Conservation (phyloP, 2,329 filamentous ascomycete species). For the Leptographium galeiforme region DNA sequence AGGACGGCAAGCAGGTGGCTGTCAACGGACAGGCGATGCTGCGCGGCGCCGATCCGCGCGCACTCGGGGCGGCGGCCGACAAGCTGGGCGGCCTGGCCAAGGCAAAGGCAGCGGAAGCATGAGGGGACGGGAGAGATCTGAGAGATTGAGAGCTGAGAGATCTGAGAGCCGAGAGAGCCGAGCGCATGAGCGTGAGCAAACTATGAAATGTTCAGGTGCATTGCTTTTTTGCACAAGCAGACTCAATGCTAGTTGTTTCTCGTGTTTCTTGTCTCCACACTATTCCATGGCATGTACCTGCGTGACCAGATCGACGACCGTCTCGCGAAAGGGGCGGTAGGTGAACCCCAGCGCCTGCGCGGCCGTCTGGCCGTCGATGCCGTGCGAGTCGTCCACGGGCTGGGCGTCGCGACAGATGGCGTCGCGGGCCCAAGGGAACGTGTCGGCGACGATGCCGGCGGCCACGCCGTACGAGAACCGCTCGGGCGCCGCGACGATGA, state of each 20-base stretch:
- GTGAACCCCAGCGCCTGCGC: conserved; percentile 3
- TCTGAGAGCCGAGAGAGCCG: too few species aligned
- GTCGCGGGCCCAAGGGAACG: conserved; percentile 23
- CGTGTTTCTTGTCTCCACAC: too few species aligned
- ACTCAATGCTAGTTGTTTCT: too few species aligned
- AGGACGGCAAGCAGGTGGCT: conserved; percentile 33
- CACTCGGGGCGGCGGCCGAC: conserved; percentile 7
- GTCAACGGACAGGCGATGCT: conserved; percentile 15
- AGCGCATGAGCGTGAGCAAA: too few species aligned
- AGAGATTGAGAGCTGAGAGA: too few species aligned
- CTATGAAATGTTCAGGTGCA: too few species aligned
- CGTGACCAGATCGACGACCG: conserved; percentile 23
- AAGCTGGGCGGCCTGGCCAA: conserved; percentile 9
- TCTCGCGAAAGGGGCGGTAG: conserved; percentile 6
- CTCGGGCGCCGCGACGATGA: conserved; percentile 22
- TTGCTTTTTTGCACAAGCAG: too few species aligned
- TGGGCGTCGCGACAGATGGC: conserved; percentile 1
- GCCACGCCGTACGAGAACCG: conserved; percentile 31
- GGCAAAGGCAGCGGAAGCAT: not conserved
- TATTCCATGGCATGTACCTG: conserved; percentile 26
- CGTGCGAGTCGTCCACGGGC: conserved; percentile 5
- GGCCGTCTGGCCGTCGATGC: conserved; percentile 5
- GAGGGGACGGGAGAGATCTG: too few species aligned
- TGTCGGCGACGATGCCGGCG: conserved; percentile 25
- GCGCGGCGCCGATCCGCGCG: conserved; percentile 13